Conservation (phyloP, 208 protist species). For the Leishmania martiniquensis region DNA sequence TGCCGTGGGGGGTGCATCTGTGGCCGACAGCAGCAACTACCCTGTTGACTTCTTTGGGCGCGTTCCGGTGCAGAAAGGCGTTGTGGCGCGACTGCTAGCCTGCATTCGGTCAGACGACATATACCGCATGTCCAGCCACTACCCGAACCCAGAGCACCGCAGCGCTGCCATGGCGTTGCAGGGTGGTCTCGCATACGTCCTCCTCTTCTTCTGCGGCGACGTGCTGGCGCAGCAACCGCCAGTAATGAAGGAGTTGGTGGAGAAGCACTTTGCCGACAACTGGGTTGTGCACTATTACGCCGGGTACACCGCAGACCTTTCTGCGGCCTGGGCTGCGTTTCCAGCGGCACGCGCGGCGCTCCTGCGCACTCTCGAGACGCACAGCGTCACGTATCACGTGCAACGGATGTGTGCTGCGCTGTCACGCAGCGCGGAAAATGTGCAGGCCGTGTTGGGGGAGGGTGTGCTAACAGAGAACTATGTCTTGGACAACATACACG, state of each 20-base stretch:
- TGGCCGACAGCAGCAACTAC: slow-evolving; percentile 60
- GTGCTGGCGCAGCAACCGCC: slow-evolving; percentile 88
- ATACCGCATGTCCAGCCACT: slow-evolving; percentile 93
- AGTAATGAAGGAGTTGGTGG: slow-evolving; percentile 98
- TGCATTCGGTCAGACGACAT: slow-evolving; percentile 96
- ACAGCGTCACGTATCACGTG: slow-evolving; percentile 78
- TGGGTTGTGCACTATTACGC: slow-evolving; percentile 99
- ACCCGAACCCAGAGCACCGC: slow-evolving; percentile 95
- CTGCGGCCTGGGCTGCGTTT: slow-evolving; percentile 92
- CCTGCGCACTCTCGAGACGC: slow-evolving; percentile 81
- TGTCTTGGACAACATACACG: slow-evolving; percentile 93
- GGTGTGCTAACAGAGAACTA: slow-evolving; percentile 95
- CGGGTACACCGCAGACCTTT: slow-evolving; percentile 95
- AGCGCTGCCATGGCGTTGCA: slow-evolving; percentile 93
- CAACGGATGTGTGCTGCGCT: slow-evolving; percentile 55
- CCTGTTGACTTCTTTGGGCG: slow-evolving; percentile 95
- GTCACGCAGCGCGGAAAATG: slow-evolving; percentile 32
- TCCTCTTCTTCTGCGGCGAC: slow-evolving; percentile 97
- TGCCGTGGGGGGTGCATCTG: slow-evolving; percentile 7
- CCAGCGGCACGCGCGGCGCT: slow-evolving; percentile 94
- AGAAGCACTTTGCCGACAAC: slow-evolving; percentile 98
- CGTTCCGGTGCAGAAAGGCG: slow-evolving; percentile 56
- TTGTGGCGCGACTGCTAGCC: slow-evolving; percentile 93
- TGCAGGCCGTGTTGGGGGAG: slow-evolving; percentile 69
- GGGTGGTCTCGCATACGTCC: slow-evolving; percentile 95